These are phyloP conservation scores for Tetraselmis striata DNA, from an alignment of 139 green algal species.

Conservation along the genomic window DNA sequence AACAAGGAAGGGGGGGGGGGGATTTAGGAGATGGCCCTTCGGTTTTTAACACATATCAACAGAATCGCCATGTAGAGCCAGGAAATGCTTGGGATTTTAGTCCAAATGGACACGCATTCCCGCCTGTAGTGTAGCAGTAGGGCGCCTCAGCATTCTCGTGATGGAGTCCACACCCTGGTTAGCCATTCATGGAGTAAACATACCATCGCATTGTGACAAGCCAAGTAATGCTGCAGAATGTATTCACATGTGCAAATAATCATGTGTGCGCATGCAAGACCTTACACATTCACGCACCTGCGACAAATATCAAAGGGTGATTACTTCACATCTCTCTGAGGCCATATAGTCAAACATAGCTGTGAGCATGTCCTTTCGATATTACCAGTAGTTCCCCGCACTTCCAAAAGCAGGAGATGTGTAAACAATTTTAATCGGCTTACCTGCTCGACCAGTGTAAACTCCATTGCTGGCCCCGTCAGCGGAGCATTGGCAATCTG, in stretches of 20 bases:
- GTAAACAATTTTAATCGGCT: not conserved
- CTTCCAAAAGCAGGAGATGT: too few species aligned
- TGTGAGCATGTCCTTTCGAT: too few species aligned
- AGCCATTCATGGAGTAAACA: not conserved
- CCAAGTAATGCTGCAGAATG: not conserved
- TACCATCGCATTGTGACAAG: not conserved
- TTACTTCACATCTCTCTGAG: too few species aligned
- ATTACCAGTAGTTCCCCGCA: too few species aligned
- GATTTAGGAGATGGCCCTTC: too few species aligned
- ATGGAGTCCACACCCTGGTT: not conserved
- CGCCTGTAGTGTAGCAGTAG: not conserved
- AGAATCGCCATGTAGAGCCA: not conserved
- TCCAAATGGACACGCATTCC: not conserved
- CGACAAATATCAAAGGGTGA: too few species aligned
- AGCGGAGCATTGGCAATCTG: not conserved
- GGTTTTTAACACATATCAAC: too few species aligned
- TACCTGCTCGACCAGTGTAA: not conserved
- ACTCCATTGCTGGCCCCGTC: not conserved
- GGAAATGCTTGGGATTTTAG: not conserved
- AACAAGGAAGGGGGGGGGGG: too few species aligned
- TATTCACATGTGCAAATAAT: not conserved
- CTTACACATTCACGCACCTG: too few species aligned
- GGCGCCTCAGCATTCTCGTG: not conserved
- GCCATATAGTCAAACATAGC: too few species aligned
- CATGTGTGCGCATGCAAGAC: not conserved